Base-by-base conservation (phyloP, 2,329 filamentous ascomycete species). In the Fusarium sp. region DNA sequence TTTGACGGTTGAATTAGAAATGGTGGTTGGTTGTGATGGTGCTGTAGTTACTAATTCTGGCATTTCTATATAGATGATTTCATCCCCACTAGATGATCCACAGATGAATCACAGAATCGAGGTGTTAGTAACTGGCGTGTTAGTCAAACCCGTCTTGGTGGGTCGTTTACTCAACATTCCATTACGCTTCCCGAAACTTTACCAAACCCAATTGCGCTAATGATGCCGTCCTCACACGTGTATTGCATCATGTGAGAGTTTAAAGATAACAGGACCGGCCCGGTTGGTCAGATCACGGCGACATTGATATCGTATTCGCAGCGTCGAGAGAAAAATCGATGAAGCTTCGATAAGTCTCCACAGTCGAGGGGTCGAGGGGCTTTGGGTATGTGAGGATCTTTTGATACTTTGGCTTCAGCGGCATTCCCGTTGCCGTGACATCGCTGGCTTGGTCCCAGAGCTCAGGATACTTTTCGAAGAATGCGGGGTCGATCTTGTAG, bases 401-500 rank as follows among this genome's bases (percentile, higher is more conserved):
- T 53, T 81, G 78, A 15, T 73, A 48, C 31, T 77, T 72, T 8
- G 78, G 78, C 53, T 77, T 79, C 15, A 80, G 65, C 8, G 79
- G 79, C 4, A 80, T 78, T 6, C 79, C 79, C 15, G 53, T 66
- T 5, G 79, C 79, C 4, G 74, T 77, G 26, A 80, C 54, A 41
- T 78, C 72, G 33, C 68, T 75, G 12, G 70, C 61, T 11, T 68
- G 70, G 56, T 81, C 77, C 58, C 74, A 79, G 4, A 80, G 74
- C 36, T 80, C 79, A 3, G 79, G 79, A 42, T 80, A 81, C 24
- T 79, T 81, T 18, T 65, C 76, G 44, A 75, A 80, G 55, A 80
- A 81, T 5, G 72, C 77, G 13, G 79, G 79, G 56, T 80, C 79
- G 16, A 80, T 80, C 50, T 81, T 81, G 70, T 80, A 81, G 24